Conservation (phyloP, 1,139 yeast genomes). For the Pichia kudriavzevii region DNA sequence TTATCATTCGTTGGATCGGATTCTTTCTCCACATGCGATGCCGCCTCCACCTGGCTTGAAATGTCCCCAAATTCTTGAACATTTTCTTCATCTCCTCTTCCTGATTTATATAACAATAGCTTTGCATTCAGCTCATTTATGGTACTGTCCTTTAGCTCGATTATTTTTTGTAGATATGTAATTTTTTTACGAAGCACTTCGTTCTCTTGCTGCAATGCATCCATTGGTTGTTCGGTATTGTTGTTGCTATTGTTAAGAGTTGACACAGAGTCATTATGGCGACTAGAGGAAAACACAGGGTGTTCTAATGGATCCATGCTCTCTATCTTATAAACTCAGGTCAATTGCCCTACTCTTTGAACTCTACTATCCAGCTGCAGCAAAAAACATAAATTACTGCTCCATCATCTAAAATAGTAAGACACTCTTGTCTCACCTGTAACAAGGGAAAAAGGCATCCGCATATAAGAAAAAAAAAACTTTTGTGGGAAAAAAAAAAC, state of each 20-base stretch:
- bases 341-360: too few species aligned
- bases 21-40: too few species aligned
- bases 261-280: conserved; percentile 2
- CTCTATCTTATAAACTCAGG: background rate
- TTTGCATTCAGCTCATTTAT: conserved; percentile 9
- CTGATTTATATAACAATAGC: conserved; percentile 1
- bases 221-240: too few species aligned
- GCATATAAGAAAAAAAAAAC: too few species aligned
- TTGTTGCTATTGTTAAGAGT: background rate
- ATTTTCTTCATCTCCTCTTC: background rate
- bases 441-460: too few species aligned
- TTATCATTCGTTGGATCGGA: too few species aligned
- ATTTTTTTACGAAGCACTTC: conserved; percentile 8
- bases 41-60: too few species aligned
- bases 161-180: conserved; percentile 8
- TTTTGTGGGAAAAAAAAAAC: too few species aligned
- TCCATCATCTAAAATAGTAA: too few species aligned
- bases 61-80: background rate
- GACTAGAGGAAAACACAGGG: background rate
- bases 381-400: too few species aligned
- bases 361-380: too few species aligned
- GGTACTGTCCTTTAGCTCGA: conserved; percentile 10
- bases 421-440: too few species aligned
- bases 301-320: background rate
- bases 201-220: conserved; percentile 8